Evolutionary conservation across 805 yeast genomes (phyloP).

Genomic region (Teunomyces aglyptinius): DNA sequence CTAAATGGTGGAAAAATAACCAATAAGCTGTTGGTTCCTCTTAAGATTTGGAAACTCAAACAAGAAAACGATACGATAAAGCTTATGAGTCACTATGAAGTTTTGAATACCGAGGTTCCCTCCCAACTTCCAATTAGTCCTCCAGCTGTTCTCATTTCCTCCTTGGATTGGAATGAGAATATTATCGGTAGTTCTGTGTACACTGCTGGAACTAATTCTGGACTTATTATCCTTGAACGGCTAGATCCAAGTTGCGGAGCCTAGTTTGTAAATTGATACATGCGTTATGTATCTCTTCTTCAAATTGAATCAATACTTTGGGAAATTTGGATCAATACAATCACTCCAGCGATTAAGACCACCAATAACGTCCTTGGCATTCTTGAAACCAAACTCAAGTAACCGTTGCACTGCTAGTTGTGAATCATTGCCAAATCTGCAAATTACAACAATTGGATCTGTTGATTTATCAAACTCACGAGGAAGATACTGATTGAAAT

Average conservation of each 20-base stretch:
- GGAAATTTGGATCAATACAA: slow-evolving; percentile 57
- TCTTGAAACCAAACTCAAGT: slow-evolving; percentile 45
- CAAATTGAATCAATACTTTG: slow-evolving; percentile 47
- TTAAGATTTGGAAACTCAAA: slow-evolving; percentile 35
- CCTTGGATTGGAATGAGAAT: slow-evolving; percentile 59
- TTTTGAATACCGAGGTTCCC: slow-evolving; percentile 28
- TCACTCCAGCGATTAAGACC: slow-evolving; percentile 73
- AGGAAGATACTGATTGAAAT: slow-evolving; percentile 18
- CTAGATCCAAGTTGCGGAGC: slow-evolving; percentile 26
- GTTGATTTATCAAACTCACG: slow-evolving; percentile 17
- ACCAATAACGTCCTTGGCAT: slow-evolving; percentile 70
- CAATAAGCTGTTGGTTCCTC: slow-evolving; percentile 38
- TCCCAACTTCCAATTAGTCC: slow-evolving; percentile 42
- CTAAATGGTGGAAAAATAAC: slow-evolving; percentile 32
- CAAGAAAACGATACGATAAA: slow-evolving; percentile 13
- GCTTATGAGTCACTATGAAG: slow-evolving; percentile 26
- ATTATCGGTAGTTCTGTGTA: slow-evolving; percentile 43
- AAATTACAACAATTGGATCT: slow-evolving; percentile 55
- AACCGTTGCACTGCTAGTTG: slow-evolving; percentile 67
- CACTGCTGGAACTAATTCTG: slow-evolving; percentile 52
- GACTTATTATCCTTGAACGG: slow-evolving; percentile 48
- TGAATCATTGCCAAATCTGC: slow-evolving; percentile 91
- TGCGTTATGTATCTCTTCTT: slow-evolving; percentile 6
- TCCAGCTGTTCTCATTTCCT: slow-evolving; percentile 47
- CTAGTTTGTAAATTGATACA: background rate